Percentiles rank a stretch among this genome's conserved stretches.
phyloP scores from a whole-genome alignment of 2,329 filamentous ascomycete genomes.

The Ceratocystis alfenasii region DNA sequence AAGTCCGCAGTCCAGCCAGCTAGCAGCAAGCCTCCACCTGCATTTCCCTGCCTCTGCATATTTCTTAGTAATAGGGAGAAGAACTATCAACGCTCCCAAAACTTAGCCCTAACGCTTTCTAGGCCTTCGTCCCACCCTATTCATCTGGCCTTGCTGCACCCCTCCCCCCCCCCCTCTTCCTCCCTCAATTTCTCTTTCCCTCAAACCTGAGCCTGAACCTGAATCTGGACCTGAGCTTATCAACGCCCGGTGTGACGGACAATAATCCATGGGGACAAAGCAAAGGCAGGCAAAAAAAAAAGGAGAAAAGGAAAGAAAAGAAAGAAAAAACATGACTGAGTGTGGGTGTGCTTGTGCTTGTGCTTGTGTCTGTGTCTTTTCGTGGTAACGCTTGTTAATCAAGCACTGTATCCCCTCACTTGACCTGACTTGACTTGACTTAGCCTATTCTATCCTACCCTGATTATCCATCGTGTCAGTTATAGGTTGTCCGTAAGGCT shows the following conservation, averaged over 20 bases:
- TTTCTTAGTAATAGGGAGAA: no score
- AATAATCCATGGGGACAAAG: not conserved
- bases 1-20: no score
- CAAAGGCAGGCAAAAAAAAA: not conserved
- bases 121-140: not conserved
- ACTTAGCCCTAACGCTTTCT: not conserved
- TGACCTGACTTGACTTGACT: no score
- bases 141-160: not conserved
- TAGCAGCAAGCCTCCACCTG: no score
- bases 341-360: no score
- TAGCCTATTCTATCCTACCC: not conserved
- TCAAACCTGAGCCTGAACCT: no score
- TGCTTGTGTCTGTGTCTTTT: no score
- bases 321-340: not conserved
- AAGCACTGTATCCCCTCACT: not conserved
- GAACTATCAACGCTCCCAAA: no score
- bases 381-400: not conserved
- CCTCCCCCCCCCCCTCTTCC: no score
- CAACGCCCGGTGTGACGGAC: not conserved
- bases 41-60: no score
- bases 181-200: no score
- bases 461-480: not conserved
- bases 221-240: not conserved
- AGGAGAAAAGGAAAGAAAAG: not conserved
- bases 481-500: not conserved